These are phyloP conservation scores for Aspergillus sp. DNA, from an alignment of 2,329 filamentous ascomycete genomes.

Conservation along the genomic window DNA sequence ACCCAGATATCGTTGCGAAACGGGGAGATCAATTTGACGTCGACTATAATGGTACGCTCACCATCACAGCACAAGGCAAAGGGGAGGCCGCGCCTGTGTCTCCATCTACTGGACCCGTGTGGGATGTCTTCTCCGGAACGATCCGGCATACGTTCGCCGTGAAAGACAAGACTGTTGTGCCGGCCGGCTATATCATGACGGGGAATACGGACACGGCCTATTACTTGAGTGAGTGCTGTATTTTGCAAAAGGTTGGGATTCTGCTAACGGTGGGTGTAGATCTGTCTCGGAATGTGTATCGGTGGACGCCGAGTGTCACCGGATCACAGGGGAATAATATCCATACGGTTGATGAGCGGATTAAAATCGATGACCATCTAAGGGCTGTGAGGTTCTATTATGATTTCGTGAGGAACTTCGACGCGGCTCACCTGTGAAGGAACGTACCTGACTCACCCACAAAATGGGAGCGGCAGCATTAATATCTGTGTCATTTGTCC, in stretches of 20 bases:
- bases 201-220: slow-evolving; percentile 4
- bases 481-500: too few relatives aligned
- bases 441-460: too few relatives aligned
- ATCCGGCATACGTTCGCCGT: slow-evolving; percentile 1
- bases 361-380: slow-evolving; percentile 1
- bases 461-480: too few relatives aligned
- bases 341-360: slow-evolving; percentile 6
- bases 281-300: slow-evolving; percentile 6
- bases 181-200: slow-evolving; percentile 5
- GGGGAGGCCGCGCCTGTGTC: neutral
- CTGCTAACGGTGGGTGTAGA: neutral
- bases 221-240: neutral
- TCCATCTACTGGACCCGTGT: neutral
- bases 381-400: slow-evolving; percentile 1
- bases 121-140: slow-evolving; percentile 6
- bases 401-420: slow-evolving; percentile 7
- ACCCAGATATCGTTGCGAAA: neutral
- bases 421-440: neutral
- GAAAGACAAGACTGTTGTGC: neutral
- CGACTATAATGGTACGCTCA: slow-evolving; percentile 4
- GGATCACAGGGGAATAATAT: slow-evolving; percentile 1
- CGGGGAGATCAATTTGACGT: neutral
- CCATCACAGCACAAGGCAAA: neutral
- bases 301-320: slow-evolving; percentile 3
- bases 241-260: too few relatives aligned